Evolutionary conservation across 345 rosid genomes (phyloP), one percentile per base, ranked within the genome.

Genomic region (Eucalyptus microcorys): DNA sequence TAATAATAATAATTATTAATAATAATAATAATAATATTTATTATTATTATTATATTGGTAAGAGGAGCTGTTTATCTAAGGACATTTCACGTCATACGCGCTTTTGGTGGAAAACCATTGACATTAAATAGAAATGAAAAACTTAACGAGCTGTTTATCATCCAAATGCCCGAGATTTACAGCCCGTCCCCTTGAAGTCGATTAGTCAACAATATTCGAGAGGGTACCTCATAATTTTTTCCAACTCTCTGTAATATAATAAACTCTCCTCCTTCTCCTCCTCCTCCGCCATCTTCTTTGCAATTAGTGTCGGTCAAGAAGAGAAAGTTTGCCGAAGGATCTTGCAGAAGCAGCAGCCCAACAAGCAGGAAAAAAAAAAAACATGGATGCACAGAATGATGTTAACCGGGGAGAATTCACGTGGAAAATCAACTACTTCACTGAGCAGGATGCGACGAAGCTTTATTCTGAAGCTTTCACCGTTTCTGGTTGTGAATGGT

Each of bases 81-180:
- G 57, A 52, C 57, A 0, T 52, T 52, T 19, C 57, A 52, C 0
- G 57, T 52, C 57, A 52, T 19, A 3, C 57, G 57, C 57, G 57
- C 57, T 19, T 52, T 52, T 52, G 57, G 57, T 1, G 57, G 26
- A 52, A 52, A 19, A 0, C 57, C 57, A 3, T 17, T 7, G 57
- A 52, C 55, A 7, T 52, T 52, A 52, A 52, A 52, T 52, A 52
- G 10, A 52, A 52, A 52, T 52, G 26, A 55, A 55, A 55, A 55
- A 55, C 61, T 21, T n/a, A n/a, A n/a, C n/a, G n/a, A n/a, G n/a
- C n/a, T n/a, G n/a, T n/a, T n/a, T n/a, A n/a, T n/a, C n/a, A n/a
- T n/a, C n/a, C n/a, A n/a, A n/a, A n/a, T n/a, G n/a, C n/a, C 61
- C 6, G 0, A 55, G 27, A 55, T 0, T 24, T 22, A 24, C 61